Conservation (phyloP, 2,329 filamentous ascomycete genomes). For the Xylariales sp. region DNA sequence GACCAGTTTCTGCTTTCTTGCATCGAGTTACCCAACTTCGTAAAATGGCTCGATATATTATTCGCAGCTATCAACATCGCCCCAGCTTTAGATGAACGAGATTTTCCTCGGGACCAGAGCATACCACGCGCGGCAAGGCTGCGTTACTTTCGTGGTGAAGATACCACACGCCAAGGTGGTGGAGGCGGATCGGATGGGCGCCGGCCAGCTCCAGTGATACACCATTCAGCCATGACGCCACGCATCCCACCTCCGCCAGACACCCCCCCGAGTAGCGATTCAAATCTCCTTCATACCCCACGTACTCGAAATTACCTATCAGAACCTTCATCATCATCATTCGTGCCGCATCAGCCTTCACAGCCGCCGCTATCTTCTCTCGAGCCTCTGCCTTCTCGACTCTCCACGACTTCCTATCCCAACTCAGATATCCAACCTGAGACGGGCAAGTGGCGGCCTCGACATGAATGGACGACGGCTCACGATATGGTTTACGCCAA, state of each 20-base stretch:
- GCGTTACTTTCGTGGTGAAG: slow-evolving; percentile 42
- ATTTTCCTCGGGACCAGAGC: slow-evolving; percentile 58
- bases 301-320: slow-evolving; percentile 10
- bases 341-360: not conserved
- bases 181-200: slow-evolving; percentile 10
- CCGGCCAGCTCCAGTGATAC: slow-evolving; percentile 6
- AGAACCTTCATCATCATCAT: not conserved
- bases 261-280: no score
- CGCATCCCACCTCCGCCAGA: slow-evolving; percentile 9
- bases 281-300: slow-evolving; percentile 4
- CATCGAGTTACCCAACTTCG: slow-evolving; percentile 58
- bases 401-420: slow-evolving; percentile 41
- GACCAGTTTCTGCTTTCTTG: slow-evolving; percentile 71
- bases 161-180: slow-evolving; percentile 17
- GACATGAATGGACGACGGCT: slow-evolving; percentile 48
- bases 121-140: slow-evolving; percentile 53
- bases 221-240: slow-evolving; percentile 8
- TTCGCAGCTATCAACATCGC: slow-evolving; percentile 73
- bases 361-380: slow-evolving; percentile 6
- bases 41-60: slow-evolving; percentile 64
- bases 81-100: slow-evolving; percentile 65
- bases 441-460: slow-evolving; percentile 53
- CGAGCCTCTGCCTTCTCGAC: slow-evolving; percentile 24
- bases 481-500: slow-evolving; percentile 58
- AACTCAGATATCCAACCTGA: slow-evolving; percentile 41